Evolutionary conservation across 257 asterid species (phyloP).

Genomic region (Penstemon davidsonii): DNA sequence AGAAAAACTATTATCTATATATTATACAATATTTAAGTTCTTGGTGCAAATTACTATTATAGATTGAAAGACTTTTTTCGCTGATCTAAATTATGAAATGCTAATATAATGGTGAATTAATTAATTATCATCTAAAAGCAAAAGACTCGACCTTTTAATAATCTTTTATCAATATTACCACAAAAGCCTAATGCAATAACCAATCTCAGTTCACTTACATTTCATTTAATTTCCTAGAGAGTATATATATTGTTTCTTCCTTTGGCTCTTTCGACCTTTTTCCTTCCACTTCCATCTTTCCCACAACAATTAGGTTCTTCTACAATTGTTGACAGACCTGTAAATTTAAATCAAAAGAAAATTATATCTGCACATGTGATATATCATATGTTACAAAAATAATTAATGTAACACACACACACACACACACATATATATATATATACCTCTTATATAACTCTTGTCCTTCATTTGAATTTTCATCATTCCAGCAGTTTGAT

Average conservation of each 20-base stretch:
- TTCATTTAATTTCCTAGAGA: constrained; percentile 11
- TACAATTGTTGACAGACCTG: constrained; percentile 52
- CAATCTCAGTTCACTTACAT: background rate
- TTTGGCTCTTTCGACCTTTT: constrained; percentile 26
- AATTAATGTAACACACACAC: background rate
- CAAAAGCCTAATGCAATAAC: constrained; percentile 8
- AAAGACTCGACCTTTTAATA: constrained; percentile 21
- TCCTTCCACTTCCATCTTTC: constrained; percentile 38
- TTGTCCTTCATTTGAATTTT: constrained; percentile 33
- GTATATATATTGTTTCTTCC: constrained; percentile 25
- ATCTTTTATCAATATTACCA: constrained; percentile 19
- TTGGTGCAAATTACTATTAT: constrained; percentile 18
- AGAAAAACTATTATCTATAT: constrained; percentile 9
- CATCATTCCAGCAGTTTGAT: background rate
- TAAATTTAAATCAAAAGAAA: background rate
- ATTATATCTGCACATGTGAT: background rate
- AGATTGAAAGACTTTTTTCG: background rate
- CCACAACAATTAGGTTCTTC: constrained; percentile 46
- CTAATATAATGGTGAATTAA: constrained; percentile 4
- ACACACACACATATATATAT: background rate
- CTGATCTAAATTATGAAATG: constrained; percentile 8
- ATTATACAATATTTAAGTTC: background rate
- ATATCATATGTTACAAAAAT: background rate
- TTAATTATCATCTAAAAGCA: constrained; percentile 11
- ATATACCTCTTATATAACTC: constrained; percentile 42